Conservation (phyloP, 1,284 basidiomycete species). For the Sparassis latifolia region DNA sequence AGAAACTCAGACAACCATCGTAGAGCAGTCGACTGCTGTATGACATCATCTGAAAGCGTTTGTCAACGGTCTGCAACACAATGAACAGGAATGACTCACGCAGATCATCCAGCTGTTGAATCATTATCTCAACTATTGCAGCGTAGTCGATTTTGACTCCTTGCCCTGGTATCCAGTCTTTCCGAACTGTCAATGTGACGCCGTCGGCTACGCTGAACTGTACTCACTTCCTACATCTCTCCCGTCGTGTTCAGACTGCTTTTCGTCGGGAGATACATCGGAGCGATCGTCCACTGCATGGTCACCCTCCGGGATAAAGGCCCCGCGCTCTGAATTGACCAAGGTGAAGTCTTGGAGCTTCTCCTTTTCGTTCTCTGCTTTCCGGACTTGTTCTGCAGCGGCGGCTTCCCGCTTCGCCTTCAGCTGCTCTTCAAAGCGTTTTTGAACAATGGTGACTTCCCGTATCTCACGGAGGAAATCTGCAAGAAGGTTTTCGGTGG, state of each 20-base stretch:
- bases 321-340: constrained; percentile 20
- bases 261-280: constrained; percentile 32
- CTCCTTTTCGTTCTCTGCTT: constrained; percentile 20
- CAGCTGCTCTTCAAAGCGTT: constrained; percentile 49
- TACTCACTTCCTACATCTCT: constrained; percentile 59
- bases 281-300: constrained; percentile 23
- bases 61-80: not conserved
- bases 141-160: constrained; percentile 89
- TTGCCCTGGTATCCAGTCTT: constrained; percentile 89
- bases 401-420: constrained; percentile 37
- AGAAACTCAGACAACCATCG: constrained; percentile 93
- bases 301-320: constrained; percentile 50
- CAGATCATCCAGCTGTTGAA: constrained; percentile 83
- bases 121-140: constrained; percentile 90
- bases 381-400: constrained; percentile 33
- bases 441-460: constrained; percentile 73
- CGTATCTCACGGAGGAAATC: constrained; percentile 91
- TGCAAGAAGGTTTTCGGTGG: constrained; percentile 87
- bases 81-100: constrained; percentile 45
- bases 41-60: constrained; percentile 65
- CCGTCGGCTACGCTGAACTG: not conserved
- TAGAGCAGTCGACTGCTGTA: constrained; percentile 84
- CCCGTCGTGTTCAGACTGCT: constrained; percentile 43
- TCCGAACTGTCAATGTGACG: constrained; percentile 20
- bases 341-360: constrained; percentile 24